Base-by-base conservation (phyloP, 768 basidiomycete genomes). In the Tricholoma bakamatsutake region DNA sequence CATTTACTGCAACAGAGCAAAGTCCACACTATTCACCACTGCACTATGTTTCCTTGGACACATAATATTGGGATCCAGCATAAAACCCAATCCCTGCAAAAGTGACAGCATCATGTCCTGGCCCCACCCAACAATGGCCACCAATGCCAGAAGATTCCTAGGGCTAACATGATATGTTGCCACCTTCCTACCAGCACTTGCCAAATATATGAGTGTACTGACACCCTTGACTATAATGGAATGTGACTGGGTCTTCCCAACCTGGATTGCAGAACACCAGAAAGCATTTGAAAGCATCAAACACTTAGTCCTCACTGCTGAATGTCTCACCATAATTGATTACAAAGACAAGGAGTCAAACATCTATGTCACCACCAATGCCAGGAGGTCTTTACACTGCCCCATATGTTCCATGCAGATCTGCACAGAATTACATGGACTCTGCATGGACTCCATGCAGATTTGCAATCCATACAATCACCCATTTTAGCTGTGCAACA, bases 121-220 rank as follows among this genome's bases (percentile, higher is more conserved):
- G 45, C 45, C 45, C 18, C 45, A 46, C 8, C 45, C 15, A 15
- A 46, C 27, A 13, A 46, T 27, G 5, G 45, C 45, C 24, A 46
- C 45, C 45, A 46, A 46, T 46, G 45, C n/a, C 24, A 5, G 45
- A 0, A 59, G 64, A 0, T 75, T 74, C 53, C 56, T 76, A 0
- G 70, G 73, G n/a, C n/a, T n/a, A n/a, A n/a, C n/a, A n/a, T n/a
- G n/a, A n/a, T n/a, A n/a, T n/a, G n/a, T n/a, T n/a, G n/a, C n/a
- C n/a, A n/a, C n/a, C n/a, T n/a, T n/a, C n/a, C n/a, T 76, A 73
- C 72, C 72, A 0, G 50, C 47, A 0, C 60, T 74, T 1, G 66
- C 69, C 1, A 60, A 68, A 35, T 61, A 70, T 43, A 71, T 69
- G 42, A 18, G 40, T 71, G 27, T 9, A 34, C 18, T 7, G 21